phyloP scores from a whole-genome alignment of 352 stramenopile genomes.

The Thraustochytrium sp. region DNA sequence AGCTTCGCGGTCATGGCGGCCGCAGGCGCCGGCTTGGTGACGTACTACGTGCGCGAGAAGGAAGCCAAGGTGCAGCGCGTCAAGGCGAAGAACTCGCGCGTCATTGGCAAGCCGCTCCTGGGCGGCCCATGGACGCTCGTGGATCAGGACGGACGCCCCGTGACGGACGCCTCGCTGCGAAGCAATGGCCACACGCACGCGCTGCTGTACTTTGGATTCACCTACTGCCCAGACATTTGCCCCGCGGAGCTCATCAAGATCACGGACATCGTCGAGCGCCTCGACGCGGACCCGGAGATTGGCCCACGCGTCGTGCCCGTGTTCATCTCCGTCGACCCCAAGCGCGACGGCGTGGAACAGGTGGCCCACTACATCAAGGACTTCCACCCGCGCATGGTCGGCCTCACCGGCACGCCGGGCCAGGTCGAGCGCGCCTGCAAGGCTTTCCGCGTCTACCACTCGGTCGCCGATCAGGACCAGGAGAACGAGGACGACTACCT shows the following conservation, averaged over 20 bases:
- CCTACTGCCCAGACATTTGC: constrained; percentile 98
- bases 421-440: constrained; percentile 94
- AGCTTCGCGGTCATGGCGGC: constrained; percentile 65
- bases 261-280: constrained; percentile 83
- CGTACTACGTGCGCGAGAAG: constrained; percentile 82
- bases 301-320: constrained; percentile 73
- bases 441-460: constrained; percentile 98
- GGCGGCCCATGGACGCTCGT: constrained; percentile 86
- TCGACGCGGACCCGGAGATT: constrained; percentile 56
- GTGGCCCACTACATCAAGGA: constrained; percentile 91
- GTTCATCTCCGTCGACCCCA: constrained; percentile 96
- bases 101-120: constrained; percentile 78
- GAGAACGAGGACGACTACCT: constrained; percentile 96
- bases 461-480: constrained; percentile 86
- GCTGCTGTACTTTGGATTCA: constrained; percentile 99
- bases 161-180: constrained; percentile 80
- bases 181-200: constrained; percentile 62
- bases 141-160: constrained; percentile 70
- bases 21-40: constrained; percentile 64
- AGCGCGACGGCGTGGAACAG: constrained; percentile 90
- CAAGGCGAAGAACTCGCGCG: constrained; percentile 64
- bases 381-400: constrained; percentile 66
- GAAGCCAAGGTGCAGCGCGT: constrained; percentile 72
- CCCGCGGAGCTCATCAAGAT: constrained; percentile 98
- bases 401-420: constrained; percentile 75